These are phyloP conservation scores for Simmondsia chinensis DNA, from an alignment of 148 eudicot genomes.

Conservation along the genomic window DNA sequence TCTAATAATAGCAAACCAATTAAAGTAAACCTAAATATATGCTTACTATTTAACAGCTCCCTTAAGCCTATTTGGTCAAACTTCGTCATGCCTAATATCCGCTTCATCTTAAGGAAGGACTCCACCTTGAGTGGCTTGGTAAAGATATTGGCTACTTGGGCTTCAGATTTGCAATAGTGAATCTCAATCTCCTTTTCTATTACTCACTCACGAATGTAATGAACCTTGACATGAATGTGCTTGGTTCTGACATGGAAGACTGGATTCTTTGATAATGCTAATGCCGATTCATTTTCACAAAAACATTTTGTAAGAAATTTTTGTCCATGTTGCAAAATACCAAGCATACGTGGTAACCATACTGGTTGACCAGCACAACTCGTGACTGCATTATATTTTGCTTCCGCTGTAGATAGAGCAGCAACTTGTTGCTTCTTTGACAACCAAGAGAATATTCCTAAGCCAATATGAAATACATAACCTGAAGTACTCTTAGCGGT, in stretches of 20 bases:
- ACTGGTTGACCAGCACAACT: constrained; percentile 2
- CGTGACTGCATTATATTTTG: not conserved
- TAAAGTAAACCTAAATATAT: too few relatives aligned
- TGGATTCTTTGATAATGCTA: too few relatives aligned
- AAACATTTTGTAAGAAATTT: not conserved
- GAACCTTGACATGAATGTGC: too few relatives aligned
- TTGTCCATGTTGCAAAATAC: not conserved
- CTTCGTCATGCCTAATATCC: too few relatives aligned
- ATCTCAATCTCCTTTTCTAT: not conserved
- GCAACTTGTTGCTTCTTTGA: constrained; percentile 4
- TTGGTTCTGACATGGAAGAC: too few relatives aligned
- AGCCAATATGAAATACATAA: too few relatives aligned
- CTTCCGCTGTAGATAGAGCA: too few relatives aligned
- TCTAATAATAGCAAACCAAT: too few relatives aligned
- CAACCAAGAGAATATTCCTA: constrained; percentile 6
- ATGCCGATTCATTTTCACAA: too few relatives aligned
- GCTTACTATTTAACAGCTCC: too few relatives aligned
- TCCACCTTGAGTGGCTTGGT: constrained; percentile 3
- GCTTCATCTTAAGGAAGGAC: not conserved
- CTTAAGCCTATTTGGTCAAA: constrained; percentile 3
- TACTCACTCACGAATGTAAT: not conserved
- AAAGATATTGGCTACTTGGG: constrained; percentile 4
- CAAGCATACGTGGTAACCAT: not conserved
- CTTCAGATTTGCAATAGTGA: not conserved
- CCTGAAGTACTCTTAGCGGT: too few relatives aligned